Base-by-base conservation (phyloP, 495 filamentous ascomycete genomes). In the Viridothelium virens region DNA sequence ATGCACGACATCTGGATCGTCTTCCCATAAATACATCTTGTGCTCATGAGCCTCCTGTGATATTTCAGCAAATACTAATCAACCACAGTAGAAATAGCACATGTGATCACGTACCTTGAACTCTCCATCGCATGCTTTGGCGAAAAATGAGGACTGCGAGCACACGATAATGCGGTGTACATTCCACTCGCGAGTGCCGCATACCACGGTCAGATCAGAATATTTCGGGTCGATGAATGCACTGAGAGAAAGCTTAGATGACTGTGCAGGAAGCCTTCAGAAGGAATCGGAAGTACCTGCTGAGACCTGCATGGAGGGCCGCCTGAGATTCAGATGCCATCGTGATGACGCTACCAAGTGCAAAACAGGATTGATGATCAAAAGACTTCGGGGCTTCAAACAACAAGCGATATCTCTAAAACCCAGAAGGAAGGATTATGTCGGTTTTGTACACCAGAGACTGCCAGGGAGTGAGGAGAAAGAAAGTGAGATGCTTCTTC, bases 101-200 rank as follows among this genome's bases (percentile, higher is more conserved):
- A 25, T 25, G 25, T 25, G 25, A 25, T 25, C 25, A 25, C 70
- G 33, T 70, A 79, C 78, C 67, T 66, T 66, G 74, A 77, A 81
- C 1, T 72, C 46, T 11, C 72, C 68, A 66, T 69, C 68, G 50
- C 72, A 77, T 39, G 76, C 59, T 44, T 70, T 70, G 37, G 70
- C 70, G 64, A 81, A 79, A 64, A 75, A 77, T 25, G 72, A 69
- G 1, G 77, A 82, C 62, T 77, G 76, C 34, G 72, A 61, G 63
- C 78, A 79, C 53, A 79, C 64, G 14, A 80, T 67, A 9, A 72
- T 63, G 14, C 73, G 70, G 68, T 82, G 79, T 12, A 78, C 76
- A 12, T 75, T 71, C 68, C 77, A 79, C 56, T 70, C 62, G 31
- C 73, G 70, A 9, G 70, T 70, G 2, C 65, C 61, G 47, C 75